Percentiles rank a stretch among this genome's conserved stretches.
Conservation (phyloP, 768 basidiomycete species). For the Infundibulicybe gibba region DNA sequence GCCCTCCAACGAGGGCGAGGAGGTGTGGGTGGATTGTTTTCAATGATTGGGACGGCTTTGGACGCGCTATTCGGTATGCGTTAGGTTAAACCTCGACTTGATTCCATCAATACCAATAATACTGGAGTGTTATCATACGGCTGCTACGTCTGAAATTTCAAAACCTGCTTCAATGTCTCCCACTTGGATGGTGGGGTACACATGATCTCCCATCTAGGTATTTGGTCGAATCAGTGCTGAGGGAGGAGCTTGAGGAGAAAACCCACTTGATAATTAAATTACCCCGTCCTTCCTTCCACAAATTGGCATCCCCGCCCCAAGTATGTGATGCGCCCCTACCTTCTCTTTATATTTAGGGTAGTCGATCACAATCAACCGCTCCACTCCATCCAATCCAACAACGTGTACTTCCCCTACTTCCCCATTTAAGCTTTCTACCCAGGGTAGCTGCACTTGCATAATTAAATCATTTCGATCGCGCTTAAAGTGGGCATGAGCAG, state of each 20-base stretch:
- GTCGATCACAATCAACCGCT: conserved; percentile 47
- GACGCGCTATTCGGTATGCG: background rate
- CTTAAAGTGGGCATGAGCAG: conserved; percentile 52
- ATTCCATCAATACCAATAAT: conserved; percentile 1
- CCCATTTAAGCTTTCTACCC: conserved; percentile 44
- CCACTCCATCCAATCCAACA: conserved; percentile 55
- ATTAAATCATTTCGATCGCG: conserved; percentile 56
- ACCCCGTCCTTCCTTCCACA: conserved; percentile 46
- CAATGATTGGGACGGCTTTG: background rate
- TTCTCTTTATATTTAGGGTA: conserved; percentile 43
- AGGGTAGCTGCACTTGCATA: conserved; percentile 51
- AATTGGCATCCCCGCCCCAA: conserved; percentile 69
- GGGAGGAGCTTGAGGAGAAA: background rate
- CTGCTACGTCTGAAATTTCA: conserved; percentile 12
- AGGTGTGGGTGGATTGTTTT: background rate
- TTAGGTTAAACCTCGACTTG: background rate
- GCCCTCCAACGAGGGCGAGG: background rate
- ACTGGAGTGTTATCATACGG: background rate
- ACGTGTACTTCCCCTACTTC: conserved; percentile 49
- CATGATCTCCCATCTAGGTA: conserved; percentile 22
- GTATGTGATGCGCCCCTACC: conserved; percentile 46
- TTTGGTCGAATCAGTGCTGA: background rate
- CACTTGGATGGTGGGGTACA: conserved; percentile 13
- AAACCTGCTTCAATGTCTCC: conserved; percentile 14
- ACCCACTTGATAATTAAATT: conserved; percentile 21